Conservation (phyloP, 768 basidiomycete genomes). For the Asterophora parasitica region DNA sequence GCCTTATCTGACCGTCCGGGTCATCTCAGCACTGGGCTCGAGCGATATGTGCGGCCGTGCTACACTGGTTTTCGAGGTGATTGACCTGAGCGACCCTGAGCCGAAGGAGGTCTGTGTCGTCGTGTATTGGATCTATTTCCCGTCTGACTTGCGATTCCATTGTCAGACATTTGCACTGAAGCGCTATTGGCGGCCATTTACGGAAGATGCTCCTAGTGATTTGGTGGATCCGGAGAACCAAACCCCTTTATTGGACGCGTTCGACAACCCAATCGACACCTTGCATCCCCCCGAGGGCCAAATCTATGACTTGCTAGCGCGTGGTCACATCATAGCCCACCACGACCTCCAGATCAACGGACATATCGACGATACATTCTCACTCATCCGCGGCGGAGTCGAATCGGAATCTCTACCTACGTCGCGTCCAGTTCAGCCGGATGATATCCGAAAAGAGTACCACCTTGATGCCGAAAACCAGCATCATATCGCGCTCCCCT, state of each 20-base stretch:
- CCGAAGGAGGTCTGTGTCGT: not conserved
- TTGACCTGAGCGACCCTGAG: not conserved
- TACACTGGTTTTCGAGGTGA: not conserved
- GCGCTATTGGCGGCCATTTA: constrained; percentile 6
- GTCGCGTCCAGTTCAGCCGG: too few species aligned
- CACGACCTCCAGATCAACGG: constrained; percentile 1
- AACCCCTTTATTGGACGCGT: too few species aligned
- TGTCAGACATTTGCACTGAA: not conserved
- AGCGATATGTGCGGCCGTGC: constrained; percentile 3
- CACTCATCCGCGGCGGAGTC: not conserved
- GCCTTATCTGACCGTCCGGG: not conserved
- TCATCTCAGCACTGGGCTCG: not conserved
- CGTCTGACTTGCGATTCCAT: not conserved
- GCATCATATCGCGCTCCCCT: too few species aligned
- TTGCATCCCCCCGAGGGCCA: not conserved
- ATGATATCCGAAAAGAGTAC: too few species aligned
- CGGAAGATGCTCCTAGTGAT: not conserved
- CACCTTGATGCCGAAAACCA: too few species aligned
- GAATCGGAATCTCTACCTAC: too few species aligned
- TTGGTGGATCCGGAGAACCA: too few species aligned
- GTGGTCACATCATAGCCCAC: not conserved
- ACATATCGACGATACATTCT: not conserved
- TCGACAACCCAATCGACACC: too few species aligned
- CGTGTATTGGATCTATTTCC: too few species aligned
- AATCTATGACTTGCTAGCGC: not conserved